Evolutionary conservation across 2,329 filamentous ascomycete species (phyloP), one percentile per base, ranked within the genome.

Genomic region (Dactylellina sp.): DNA sequence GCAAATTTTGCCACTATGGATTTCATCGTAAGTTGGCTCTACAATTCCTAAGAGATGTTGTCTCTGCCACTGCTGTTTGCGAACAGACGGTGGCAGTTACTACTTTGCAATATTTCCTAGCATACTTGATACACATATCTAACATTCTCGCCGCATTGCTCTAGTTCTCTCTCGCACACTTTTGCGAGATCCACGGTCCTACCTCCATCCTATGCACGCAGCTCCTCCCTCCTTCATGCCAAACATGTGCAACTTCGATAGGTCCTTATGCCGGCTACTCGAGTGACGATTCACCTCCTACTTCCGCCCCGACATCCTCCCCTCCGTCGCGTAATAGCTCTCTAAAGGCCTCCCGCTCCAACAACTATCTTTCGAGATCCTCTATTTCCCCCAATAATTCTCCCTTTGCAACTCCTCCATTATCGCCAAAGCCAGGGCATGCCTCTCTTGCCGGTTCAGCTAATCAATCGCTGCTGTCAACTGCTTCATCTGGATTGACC

Each of bases 141-240:
- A 66, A 74, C 70, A 49, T 20, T 65, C 49, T 50, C 39, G 63
- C 44, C 22, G 28, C 65, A 56, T 56, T 32, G 32, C 11, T 87
- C 70, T 85, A 90, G 88, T 82, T 90, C 79, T 89, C 87, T 80
- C 84, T 90, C 78, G 88, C 88, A 78, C 88, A 90, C 80, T 90
- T 89, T 79, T 90, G 88, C 84, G 88, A 90, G 80, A 84, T 87
- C 75, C 88, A 90, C 81, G 88, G 88, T 75, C 88, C 88, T 53
- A 90, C 88, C 50, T 88, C 88, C 55, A 81, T 90, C 70, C 89
- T 90, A 86, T 88, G 89, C 78, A 90, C 88, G 37, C 88, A 90
- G 80, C 88, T 87, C 53, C 81, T 89, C 12, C 86, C 87, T 1
- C 85, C 87, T 11, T 84, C 86, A 52, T 90, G 88, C 78, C 82